A percentile compares a stretch with the other conserved stretches of the same genome.
Evolutionary conservation across 768 basidiomycete genomes (phyloP).

Genomic region (Lactarius sp.): DNA sequence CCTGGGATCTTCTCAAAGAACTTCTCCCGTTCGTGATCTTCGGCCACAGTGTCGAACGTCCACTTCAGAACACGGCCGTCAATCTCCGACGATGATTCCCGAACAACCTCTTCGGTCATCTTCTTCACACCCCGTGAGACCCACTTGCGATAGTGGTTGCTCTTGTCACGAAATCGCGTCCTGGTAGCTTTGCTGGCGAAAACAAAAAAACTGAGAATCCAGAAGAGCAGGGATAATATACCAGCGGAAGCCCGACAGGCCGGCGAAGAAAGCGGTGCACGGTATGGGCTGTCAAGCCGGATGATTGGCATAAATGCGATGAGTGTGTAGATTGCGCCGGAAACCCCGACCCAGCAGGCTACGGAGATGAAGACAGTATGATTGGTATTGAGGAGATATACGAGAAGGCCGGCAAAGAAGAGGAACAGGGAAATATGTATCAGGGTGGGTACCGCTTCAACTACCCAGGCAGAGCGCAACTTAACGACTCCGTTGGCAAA

Average conservation of each 20-base stretch:
- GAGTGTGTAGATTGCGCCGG: too few relatives aligned
- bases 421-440: background rate
- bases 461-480: too few relatives aligned
- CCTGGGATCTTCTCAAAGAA: conserved; percentile 3
- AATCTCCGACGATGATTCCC: background rate
- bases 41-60: background rate
- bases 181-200: too few relatives aligned
- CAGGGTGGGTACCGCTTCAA: background rate
- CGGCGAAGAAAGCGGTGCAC: background rate
- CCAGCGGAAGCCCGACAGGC: background rate
- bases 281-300: too few relatives aligned
- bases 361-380: background rate
- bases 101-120: background rate
- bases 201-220: too few relatives aligned
- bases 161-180: too few relatives aligned
- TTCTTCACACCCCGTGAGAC: background rate
- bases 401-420: background rate
- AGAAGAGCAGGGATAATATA: too few relatives aligned
- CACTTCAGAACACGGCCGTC: background rate
- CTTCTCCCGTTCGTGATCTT: background rate
- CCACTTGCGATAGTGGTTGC: too few relatives aligned
- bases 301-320: too few relatives aligned
- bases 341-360: too few relatives aligned
- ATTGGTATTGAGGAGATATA: background rate
- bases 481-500: too few relatives aligned